These are phyloP conservation scores for Piloderma croceum DNA, from an alignment of 768 basidiomycete species.

Conservation along the genomic window DNA sequence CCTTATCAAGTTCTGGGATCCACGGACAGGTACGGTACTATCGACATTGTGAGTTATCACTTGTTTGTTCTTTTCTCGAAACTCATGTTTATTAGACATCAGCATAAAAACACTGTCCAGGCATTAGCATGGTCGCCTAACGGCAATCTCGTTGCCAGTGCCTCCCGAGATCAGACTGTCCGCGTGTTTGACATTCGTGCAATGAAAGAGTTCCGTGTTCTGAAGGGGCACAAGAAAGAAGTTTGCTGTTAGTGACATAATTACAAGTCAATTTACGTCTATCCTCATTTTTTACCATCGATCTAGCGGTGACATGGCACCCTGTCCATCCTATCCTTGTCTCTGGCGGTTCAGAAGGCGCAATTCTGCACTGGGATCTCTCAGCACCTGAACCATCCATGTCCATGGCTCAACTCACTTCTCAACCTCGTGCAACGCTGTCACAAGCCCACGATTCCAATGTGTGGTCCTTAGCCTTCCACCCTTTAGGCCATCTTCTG, in stretches of 20 bases:
- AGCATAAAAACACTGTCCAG: constrained; percentile 97
- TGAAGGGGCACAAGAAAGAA: constrained; percentile 98
- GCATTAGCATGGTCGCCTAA: constrained; percentile 91
- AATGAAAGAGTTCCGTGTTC: constrained; percentile 89
- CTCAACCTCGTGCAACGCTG: constrained; percentile 73
- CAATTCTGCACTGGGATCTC: constrained; percentile 93
- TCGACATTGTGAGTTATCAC: constrained; percentile 70
- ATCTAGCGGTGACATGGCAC: constrained; percentile 88
- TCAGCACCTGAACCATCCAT: constrained; percentile 50
- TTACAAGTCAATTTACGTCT: not conserved
- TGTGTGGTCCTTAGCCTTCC: constrained; percentile 93
- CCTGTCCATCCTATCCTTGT: constrained; percentile 89
- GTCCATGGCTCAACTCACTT: constrained; percentile 33
- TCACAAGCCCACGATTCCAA: constrained; percentile 98
- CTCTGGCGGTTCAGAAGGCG: constrained; percentile 91
- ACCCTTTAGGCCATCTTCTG: constrained; percentile 92
- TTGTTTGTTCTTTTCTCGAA: not conserved
- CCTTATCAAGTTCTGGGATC: constrained; percentile 99
- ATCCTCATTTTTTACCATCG: not conserved
- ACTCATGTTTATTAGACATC: constrained; percentile 51
- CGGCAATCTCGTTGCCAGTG: constrained; percentile 90
- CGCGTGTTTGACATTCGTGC: constrained; percentile 97
- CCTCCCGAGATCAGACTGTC: constrained; percentile 90
- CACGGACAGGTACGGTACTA: constrained; percentile 83
- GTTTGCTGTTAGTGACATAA: constrained; percentile 72